phyloP scores from a whole-genome alignment of 352 stramenopile genomes.

The Globisporangium abappressorium region DNA sequence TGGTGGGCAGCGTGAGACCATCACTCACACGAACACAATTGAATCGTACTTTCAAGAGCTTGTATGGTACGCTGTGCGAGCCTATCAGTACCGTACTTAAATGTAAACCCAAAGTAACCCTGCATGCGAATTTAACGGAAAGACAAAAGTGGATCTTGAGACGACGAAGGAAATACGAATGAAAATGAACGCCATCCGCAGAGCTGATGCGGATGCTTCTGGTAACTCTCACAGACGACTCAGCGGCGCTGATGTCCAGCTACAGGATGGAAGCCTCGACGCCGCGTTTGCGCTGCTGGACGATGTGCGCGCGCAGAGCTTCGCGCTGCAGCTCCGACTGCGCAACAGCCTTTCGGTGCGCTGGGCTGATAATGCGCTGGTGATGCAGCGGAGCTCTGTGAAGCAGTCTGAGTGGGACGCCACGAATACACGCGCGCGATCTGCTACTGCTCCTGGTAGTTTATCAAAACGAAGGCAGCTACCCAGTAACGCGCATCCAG shows the following conservation, averaged over 20 bases:
- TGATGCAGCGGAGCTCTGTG: slow-evolving; percentile 27
- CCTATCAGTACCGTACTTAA: not conserved
- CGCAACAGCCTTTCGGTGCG: slow-evolving; percentile 46
- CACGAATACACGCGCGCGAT: not conserved
- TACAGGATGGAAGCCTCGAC: slow-evolving; percentile 23
- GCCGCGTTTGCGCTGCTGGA: slow-evolving; percentile 53
- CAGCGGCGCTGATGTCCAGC: not conserved
- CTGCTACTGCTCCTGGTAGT: not conserved
- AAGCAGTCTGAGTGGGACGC: slow-evolving; percentile 1
- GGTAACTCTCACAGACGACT: not conserved
- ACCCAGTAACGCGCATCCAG: not conserved
- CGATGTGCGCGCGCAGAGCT: slow-evolving; percentile 44
- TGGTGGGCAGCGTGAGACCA: no score
- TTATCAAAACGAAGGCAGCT: not conserved
- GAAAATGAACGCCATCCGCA: not conserved
- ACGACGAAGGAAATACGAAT: not conserved
- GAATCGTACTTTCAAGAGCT: not conserved
- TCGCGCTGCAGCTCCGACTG: slow-evolving; percentile 44
- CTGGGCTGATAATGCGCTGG: slow-evolving; percentile 46
- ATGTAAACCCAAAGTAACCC: not conserved
- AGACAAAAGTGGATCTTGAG: not conserved
- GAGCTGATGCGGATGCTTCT: not conserved
- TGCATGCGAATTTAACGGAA: not conserved
- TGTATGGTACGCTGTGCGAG: not conserved
- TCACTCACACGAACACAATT: not conserved